Evolutionary conservation across 2,329 filamentous ascomycete species (phyloP).

Genomic region (Alternaria ethzedia): DNA sequence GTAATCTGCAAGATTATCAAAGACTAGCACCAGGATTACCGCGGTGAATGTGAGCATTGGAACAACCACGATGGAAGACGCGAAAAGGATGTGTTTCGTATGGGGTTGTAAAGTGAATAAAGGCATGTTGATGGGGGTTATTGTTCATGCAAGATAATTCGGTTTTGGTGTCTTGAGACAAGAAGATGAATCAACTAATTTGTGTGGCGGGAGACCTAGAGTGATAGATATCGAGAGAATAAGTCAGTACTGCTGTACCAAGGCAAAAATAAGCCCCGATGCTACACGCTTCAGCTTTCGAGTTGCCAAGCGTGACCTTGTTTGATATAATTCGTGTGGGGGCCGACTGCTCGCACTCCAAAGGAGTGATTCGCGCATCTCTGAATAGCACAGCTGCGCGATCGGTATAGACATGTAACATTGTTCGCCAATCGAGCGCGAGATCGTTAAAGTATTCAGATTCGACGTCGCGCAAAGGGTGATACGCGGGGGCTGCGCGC

Average conservation of each 20-base stretch:
- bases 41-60: neutral
- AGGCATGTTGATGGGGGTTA: neutral
- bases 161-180: neutral
- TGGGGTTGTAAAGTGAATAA: neutral
- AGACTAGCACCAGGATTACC: neutral
- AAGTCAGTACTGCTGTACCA: neutral
- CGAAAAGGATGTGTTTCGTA: neutral
- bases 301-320: neutral
- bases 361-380: too few relatives aligned
- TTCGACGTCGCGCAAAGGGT: neutral
- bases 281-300: neutral
- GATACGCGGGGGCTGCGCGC: neutral
- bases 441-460: rapidly evolving
- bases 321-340: too few relatives aligned
- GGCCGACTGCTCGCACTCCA: too few relatives aligned
- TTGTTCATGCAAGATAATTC: neutral
- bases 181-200: neutral
- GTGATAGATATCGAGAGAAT: neutral
- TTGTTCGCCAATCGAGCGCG: neutral
- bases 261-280: neutral
- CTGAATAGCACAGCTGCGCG: too few relatives aligned
- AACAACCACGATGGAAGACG: neutral
- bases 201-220: neutral
- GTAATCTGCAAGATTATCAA: neutral
- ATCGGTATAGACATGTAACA: neutral